These are phyloP conservation scores for Colletotrichum filicis DNA, from an alignment of 2,329 filamentous ascomycete genomes.

Conservation along the genomic window DNA sequence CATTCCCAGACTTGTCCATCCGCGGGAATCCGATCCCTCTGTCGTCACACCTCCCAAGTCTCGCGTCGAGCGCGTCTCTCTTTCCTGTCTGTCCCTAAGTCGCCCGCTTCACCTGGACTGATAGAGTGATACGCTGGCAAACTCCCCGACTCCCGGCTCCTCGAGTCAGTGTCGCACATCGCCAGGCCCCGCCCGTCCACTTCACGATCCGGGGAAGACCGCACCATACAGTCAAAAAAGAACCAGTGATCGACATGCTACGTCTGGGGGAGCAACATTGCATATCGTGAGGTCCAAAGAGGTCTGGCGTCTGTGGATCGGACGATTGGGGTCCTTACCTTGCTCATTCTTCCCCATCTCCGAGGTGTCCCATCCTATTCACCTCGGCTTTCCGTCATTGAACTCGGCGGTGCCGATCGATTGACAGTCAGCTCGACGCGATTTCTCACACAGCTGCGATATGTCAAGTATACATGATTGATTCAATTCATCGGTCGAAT, in stretches of 20 bases:
- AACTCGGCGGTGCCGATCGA: background rate
- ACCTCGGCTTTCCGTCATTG: background rate
- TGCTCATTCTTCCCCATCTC: background rate
- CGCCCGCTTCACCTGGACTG: background rate
- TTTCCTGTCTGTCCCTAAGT: background rate
- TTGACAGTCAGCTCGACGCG: background rate
- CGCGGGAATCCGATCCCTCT: background rate
- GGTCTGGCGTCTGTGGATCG: background rate
- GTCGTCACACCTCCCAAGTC: background rate
- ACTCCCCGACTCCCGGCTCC: background rate
- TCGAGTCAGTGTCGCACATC: slow-evolving; percentile 20
- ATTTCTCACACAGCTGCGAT: background rate
- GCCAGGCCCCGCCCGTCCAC: slow-evolving; percentile 8
- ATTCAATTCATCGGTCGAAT: background rate
- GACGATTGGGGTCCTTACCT: background rate
- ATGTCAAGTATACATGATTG: background rate
- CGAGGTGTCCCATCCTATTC: background rate
- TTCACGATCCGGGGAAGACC: slow-evolving; percentile 3
- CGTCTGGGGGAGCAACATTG: background rate
- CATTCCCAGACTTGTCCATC: background rate
- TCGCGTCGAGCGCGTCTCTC: background rate
- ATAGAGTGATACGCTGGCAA: background rate
- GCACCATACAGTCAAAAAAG: background rate
- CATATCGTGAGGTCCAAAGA: background rate
- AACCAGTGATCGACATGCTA: slow-evolving; percentile 9